These are phyloP conservation scores for Rhizophora apiculata DNA, from an alignment of 345 rosid species.

Conservation along the genomic window DNA sequence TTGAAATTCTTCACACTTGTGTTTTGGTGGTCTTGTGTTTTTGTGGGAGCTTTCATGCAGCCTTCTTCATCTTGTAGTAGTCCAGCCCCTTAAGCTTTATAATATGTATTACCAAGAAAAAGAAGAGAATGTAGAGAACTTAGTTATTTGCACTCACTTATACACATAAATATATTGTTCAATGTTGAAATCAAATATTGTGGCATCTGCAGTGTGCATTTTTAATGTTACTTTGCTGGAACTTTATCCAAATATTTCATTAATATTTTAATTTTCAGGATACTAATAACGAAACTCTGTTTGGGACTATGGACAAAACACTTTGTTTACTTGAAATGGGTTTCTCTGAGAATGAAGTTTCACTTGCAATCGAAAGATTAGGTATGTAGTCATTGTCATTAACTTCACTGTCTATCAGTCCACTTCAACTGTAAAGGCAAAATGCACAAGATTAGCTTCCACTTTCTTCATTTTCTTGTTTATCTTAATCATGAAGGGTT, in stretches of 20 bases:
- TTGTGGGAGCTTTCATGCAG: too few species aligned
- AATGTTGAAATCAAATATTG: neutral
- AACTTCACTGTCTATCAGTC: slow-evolving; percentile 4
- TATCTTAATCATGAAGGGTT: too few species aligned
- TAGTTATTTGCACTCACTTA: too few species aligned
- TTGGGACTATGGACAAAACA: slow-evolving; percentile 80
- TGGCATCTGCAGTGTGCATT: neutral
- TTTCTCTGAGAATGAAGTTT: slow-evolving; percentile 78
- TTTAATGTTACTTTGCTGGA: neutral
- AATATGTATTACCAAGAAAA: neutral
- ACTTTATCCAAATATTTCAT: slow-evolving; percentile 3
- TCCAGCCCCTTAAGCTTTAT: neutral
- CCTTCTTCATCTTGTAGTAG: too few species aligned
- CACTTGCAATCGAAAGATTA: slow-evolving; percentile 75
- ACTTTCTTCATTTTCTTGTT: too few species aligned
- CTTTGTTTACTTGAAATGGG: slow-evolving; percentile 86
- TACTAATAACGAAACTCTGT: slow-evolving; percentile 54
- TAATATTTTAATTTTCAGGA: slow-evolving; percentile 38
- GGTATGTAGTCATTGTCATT: slow-evolving; percentile 44
- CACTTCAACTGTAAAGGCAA: neutral
- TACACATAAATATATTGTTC: neutral
- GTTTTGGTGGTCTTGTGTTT: too few species aligned
- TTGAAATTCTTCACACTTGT: too few species aligned
- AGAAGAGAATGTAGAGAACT: neutral
- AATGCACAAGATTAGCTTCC: neutral